phyloP scores from a whole-genome alignment of 768 basidiomycete genomes.

The Suillus brevipes region DNA sequence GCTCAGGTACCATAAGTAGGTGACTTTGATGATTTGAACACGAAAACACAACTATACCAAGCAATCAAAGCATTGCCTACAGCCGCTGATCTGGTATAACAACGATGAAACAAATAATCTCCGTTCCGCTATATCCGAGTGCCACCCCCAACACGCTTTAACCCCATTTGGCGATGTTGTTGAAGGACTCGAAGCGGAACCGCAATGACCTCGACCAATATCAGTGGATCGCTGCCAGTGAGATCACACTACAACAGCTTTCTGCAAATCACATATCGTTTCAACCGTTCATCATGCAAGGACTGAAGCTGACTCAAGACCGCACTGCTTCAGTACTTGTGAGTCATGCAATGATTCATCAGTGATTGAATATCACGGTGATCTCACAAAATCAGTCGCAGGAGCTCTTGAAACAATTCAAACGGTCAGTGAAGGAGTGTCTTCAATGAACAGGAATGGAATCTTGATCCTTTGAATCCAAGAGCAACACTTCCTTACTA shows the following conservation, averaged over 20 bases:
- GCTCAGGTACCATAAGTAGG: no score
- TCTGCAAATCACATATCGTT: neutral
- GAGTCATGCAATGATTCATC: neutral
- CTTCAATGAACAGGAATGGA: neutral
- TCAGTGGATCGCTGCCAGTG: neutral
- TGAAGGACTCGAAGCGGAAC: neutral
- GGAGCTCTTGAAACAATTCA: neutral
- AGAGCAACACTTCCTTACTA: neutral
- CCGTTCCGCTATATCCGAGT: no score
- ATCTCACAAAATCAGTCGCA: neutral
- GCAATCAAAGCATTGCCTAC: no score
- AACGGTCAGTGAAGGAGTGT: neutral
- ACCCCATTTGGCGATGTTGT: neutral
- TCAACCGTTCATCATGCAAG: neutral
- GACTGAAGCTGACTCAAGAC: neutral
- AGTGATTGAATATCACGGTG: neutral
- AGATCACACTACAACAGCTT: constrained; percentile 1
- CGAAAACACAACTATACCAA: no score
- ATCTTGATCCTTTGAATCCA: neutral
- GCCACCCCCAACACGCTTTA: neutral
- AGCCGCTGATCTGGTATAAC: no score
- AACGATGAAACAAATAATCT: no score
- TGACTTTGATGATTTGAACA: no score
- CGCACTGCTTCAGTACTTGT: neutral
- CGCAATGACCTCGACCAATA: neutral